Evolutionary conservation across 2,329 filamentous ascomycete genomes (phyloP), one percentile per base, ranked within the genome.

Genomic region (Microsporum canis): DNA sequence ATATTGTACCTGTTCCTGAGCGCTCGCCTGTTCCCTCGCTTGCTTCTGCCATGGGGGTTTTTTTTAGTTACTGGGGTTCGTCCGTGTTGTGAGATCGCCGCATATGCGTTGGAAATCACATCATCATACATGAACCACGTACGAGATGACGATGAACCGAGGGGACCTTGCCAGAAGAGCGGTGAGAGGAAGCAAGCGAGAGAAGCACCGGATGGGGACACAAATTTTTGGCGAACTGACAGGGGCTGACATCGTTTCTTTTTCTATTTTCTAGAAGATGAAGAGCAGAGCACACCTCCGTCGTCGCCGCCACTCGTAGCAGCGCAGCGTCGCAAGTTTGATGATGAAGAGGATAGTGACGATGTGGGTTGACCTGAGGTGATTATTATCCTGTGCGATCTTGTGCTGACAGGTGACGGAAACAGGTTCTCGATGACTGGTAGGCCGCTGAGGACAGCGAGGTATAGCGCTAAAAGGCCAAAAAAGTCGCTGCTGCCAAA

Each of bases 381-480:
- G 63, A 66, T 29, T 23, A 23, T 12, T 60, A 60, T 39, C 8
- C 49, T 29, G 14, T 49, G 14, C 43, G 38, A 2, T 12, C 17
- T n/a, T 10, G 33, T 49, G 31, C 39, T 57, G 23, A 47, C 41
- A 39, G 5, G 12, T 38, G 3, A 12, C 27, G 17, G 17, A 38
- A 51, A 62, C 66, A 96, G 87, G 89, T 97, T 61, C 84, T 96
- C 71, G 94, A 99, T 63, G 92, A 89, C 38, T 99, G 94, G 94
- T 91, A 97, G 71, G 92, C 89, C 62, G 91, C 89, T 68, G 94
- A 97, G 71, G 94, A 99, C 78, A 96, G 91, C 64, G 94, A 99
- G 70, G 92, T 86, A 69, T 94, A 99, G 80, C 88, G 91, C 70
- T 91, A 96, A 77, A 99, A 97, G 81, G 89, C 84, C 33, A 88